Evolutionary conservation across 1,284 basidiomycete species (phyloP).

Genomic region (Ustilago trichophora): DNA sequence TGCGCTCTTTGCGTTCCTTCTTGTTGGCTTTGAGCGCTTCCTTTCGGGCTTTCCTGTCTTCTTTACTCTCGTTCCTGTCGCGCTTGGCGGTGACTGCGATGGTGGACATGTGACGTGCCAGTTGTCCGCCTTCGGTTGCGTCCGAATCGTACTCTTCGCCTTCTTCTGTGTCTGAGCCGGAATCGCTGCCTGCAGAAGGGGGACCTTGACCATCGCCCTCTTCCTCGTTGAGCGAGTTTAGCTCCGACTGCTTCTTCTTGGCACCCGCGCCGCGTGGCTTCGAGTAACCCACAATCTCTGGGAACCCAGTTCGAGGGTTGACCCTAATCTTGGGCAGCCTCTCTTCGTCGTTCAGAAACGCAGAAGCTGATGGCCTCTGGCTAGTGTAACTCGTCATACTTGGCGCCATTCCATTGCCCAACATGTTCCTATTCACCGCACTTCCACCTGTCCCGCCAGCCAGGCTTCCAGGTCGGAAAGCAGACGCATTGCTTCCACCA

Average conservation of each 20-base stretch:
- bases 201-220: conserved; percentile 28
- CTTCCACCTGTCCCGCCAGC: conserved; percentile 4
- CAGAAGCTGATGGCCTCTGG: conserved; percentile 28
- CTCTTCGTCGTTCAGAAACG: conserved; percentile 38
- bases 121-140: conserved; percentile 31
- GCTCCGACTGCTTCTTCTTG: conserved; percentile 15
- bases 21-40: conserved; percentile 77
- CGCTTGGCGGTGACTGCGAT: conserved; percentile 37
- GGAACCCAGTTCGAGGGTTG: conserved; percentile 60
- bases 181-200: conserved; percentile 21
- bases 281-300: conserved; percentile 58
- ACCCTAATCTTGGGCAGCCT: conserved; percentile 56
- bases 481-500: conserved; percentile 35
- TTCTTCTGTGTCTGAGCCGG: conserved; percentile 38
- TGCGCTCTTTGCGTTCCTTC: conserved; percentile 51
- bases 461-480: conserved; percentile 28
- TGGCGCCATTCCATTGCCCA: conserved; percentile 37
- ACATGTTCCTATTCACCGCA: conserved; percentile 15
- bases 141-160: conserved; percentile 40
- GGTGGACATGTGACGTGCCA: conserved; percentile 14
- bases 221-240: conserved; percentile 4
- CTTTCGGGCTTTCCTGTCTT: conserved; percentile 88
- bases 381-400: conserved; percentile 38
- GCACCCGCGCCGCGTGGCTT: conserved; percentile 19
- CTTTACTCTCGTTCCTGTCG: conserved; percentile 74